Percentiles rank a stretch among this genome's conserved stretches.
phyloP scores from a whole-genome alignment of 495 filamentous ascomycete species.

The Hypomontagnella monticulosa region DNA sequence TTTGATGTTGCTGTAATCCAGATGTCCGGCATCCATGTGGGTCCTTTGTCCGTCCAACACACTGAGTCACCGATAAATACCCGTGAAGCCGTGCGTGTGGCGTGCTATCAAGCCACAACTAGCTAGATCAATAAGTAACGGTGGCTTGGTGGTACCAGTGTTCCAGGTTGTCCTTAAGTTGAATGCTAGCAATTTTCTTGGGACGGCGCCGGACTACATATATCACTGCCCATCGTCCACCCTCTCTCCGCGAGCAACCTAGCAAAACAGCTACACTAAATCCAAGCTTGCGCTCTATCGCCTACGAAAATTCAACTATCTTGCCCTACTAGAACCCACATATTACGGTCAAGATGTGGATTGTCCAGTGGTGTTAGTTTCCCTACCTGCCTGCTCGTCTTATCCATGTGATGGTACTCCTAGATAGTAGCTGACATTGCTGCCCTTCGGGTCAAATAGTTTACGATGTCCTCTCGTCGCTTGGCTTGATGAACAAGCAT shows the following conservation, averaged over 20 bases:
- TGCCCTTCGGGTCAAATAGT: constrained; percentile 62
- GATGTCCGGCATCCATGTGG: not conserved
- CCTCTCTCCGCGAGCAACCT: constrained; percentile 23
- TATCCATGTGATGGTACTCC: not conserved
- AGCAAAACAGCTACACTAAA: constrained; percentile 10
- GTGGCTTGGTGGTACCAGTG: constrained; percentile 19
- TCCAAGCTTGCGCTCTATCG: constrained; percentile 7
- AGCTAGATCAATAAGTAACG: not conserved
- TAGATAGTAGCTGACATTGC: constrained; percentile 38
- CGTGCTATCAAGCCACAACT: constrained; percentile 25
- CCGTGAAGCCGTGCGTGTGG: too few species aligned
- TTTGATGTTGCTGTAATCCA: not conserved
- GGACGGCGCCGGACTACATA: constrained; percentile 29
- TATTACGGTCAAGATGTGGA: constrained; percentile 76
- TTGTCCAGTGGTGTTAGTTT: constrained; percentile 92
- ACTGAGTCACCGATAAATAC: too few species aligned
- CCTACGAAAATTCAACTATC: constrained; percentile 34
- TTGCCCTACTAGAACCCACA: constrained; percentile 2
- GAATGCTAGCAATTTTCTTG: constrained; percentile 27
- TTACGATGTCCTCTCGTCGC: constrained; percentile 88
- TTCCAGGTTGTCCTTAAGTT: constrained; percentile 41
- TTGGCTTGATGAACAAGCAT: constrained; percentile 96
- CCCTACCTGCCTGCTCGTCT: constrained; percentile 5
- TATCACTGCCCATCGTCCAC: constrained; percentile 28
- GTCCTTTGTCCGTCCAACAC: too few species aligned